Conservation (phyloP, 768 basidiomycete species). For the Tubosaeta sp. region DNA sequence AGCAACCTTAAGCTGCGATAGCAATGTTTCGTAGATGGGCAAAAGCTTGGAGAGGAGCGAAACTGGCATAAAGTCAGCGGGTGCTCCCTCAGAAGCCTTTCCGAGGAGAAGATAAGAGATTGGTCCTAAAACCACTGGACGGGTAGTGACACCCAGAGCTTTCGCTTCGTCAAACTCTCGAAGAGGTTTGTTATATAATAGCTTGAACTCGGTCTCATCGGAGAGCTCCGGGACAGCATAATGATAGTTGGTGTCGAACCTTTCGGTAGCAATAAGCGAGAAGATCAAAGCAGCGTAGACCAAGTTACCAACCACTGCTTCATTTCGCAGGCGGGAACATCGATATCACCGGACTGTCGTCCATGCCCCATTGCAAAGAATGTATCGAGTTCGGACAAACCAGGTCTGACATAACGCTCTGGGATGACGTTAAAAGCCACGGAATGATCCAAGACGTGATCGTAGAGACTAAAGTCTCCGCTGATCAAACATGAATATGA, state of each 20-base stretch:
- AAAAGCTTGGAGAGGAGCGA: slow-evolving; percentile 85
- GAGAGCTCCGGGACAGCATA: slow-evolving; percentile 97
- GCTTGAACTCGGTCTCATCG: slow-evolving; percentile 86
- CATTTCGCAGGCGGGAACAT: slow-evolving; percentile 98
- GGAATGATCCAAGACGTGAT: slow-evolving; percentile 97
- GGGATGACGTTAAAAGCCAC: slow-evolving; percentile 96
- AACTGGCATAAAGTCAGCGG: slow-evolving; percentile 84
- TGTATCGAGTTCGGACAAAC: slow-evolving; percentile 85
- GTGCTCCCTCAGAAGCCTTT: slow-evolving; percentile 83
- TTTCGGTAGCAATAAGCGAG: slow-evolving; percentile 28
- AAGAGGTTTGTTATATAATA: slow-evolving; percentile 93
- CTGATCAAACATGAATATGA: slow-evolving; percentile 40
- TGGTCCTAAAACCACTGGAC: slow-evolving; percentile 94
- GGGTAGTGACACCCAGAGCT: slow-evolving; percentile 81
- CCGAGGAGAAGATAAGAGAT: slow-evolving; percentile 92
- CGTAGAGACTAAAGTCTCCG: slow-evolving; percentile 97
- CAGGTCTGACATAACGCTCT: slow-evolving; percentile 83
- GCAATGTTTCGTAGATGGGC: slow-evolving; percentile 86
- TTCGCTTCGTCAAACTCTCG: slow-evolving; percentile 95
- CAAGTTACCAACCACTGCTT: slow-evolving; percentile 84
- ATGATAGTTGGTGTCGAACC: slow-evolving; percentile 99
- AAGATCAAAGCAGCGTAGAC: not conserved
- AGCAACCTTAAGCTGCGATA: slow-evolving; percentile 85
- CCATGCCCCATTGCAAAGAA: slow-evolving; percentile 99
- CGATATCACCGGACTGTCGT: slow-evolving; percentile 89